Conservation (phyloP, 2,329 filamentous ascomycete genomes). For the Claviceps pazoutovae region DNA sequence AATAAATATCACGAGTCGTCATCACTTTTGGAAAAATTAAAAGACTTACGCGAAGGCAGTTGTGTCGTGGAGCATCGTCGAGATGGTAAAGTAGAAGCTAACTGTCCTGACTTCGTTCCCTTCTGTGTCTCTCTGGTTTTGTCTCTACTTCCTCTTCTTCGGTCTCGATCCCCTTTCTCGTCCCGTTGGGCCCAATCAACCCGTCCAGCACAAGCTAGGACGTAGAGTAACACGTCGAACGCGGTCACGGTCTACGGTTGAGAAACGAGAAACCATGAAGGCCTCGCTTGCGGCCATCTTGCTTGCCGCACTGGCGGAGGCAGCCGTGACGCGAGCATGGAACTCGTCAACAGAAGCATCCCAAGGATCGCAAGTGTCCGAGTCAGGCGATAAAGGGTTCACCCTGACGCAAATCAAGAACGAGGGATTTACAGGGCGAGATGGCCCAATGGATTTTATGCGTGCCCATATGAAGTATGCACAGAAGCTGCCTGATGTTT, state of each 20-base stretch:
- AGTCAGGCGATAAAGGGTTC: conserved; percentile 9
- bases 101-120: too few relatives aligned
- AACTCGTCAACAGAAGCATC: not conserved
- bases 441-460: conserved; percentile 16
- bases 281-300: conserved; percentile 1
- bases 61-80: not conserved
- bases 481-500: conserved; percentile 14
- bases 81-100: not conserved
- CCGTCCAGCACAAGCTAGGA: not conserved
- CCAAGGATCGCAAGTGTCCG: not conserved
- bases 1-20: too few relatives aligned
- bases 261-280: conserved; percentile 1
- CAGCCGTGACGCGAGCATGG: not conserved
- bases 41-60: too few relatives aligned
- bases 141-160: not conserved
- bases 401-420: conserved; percentile 22
- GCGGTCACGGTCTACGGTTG: not conserved
- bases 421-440: conserved; percentile 17
- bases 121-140: not conserved
- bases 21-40: too few relatives aligned
- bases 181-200: not conserved
- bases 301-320: conserved; percentile 5
- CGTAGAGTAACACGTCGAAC: not conserved
- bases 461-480: conserved; percentile 25
- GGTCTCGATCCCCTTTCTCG: not conserved